A percentile compares a stretch with the other conserved stretches of the same genome.
phyloP scores from a whole-genome alignment of 2,329 filamentous ascomycete genomes.

The Macroventuria anomochaeta region DNA sequence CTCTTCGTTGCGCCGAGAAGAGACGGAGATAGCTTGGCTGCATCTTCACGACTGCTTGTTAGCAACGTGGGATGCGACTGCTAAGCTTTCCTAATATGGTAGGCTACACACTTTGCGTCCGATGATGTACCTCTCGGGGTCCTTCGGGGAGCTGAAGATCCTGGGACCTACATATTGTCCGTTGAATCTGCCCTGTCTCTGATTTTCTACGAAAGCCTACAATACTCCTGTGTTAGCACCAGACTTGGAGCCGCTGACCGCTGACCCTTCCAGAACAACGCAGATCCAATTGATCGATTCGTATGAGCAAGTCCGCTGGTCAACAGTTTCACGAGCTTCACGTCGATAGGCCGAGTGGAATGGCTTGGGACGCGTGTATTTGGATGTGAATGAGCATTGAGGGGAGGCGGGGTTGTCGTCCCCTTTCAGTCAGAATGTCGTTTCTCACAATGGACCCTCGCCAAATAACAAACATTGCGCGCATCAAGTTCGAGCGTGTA shows the following conservation, averaged over 20 bases:
- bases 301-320: too few species aligned
- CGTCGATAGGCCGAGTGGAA: neutral
- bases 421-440: too few species aligned
- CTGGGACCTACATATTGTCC: neutral
- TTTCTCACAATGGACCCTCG: too few species aligned
- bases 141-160: neutral
- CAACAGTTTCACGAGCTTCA: neutral
- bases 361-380: neutral
- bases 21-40: neutral
- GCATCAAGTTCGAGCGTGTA: too few species aligned
- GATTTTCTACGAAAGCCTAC: neutral
- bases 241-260: neutral
- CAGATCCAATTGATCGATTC: neutral
- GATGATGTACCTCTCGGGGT: neutral
- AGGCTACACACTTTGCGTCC: neutral
- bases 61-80: constrained; percentile 7
- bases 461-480: neutral
- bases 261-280: neutral
- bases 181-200: neutral
- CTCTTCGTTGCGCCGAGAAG: neutral
- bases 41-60: neutral
- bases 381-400: too few species aligned
- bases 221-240: neutral
- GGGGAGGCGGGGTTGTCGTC: too few species aligned
- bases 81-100: neutral